phyloP scores from a whole-genome alignment of 2,329 filamentous ascomycete genomes.

The Tolypocladium tropicale region DNA sequence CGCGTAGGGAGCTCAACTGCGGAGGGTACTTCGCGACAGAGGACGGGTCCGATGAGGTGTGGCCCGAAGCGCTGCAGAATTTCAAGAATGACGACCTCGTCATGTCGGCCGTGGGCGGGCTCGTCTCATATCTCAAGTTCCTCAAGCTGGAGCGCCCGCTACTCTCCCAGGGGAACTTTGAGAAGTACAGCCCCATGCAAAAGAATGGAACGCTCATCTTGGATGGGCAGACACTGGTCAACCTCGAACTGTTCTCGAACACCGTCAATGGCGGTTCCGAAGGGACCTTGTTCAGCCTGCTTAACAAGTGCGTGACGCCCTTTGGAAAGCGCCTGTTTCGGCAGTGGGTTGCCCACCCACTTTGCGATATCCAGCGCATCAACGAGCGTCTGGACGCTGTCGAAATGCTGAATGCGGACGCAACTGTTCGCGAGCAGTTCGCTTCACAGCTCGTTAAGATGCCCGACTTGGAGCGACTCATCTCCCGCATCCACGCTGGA shows the following conservation, averaged over 20 bases:
- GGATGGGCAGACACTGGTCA: constrained; percentile 93
- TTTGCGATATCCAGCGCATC: constrained; percentile 78
- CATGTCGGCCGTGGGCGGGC: constrained; percentile 84
- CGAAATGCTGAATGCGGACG: constrained; percentile 80
- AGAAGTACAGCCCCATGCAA: constrained; percentile 82
- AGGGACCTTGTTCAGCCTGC: constrained; percentile 79
- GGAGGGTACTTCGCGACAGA: constrained; percentile 66
- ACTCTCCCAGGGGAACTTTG: constrained; percentile 83
- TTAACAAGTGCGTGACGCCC: constrained; percentile 91
- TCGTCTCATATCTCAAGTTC: constrained; percentile 76
- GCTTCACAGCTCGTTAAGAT: constrained; percentile 80
- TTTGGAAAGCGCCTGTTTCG: constrained; percentile 95
- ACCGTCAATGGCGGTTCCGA: constrained; percentile 76
- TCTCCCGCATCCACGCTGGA: constrained; percentile 88
- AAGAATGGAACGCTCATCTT: constrained; percentile 86
- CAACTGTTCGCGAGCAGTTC: constrained; percentile 73
- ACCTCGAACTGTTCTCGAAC: constrained; percentile 95
- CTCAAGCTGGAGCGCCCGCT: constrained; percentile 85
- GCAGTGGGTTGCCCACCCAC: constrained; percentile 93
- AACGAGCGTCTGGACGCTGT: constrained; percentile 92
- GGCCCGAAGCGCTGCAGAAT: constrained; percentile 67
- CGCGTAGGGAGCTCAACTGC: constrained; percentile 69
- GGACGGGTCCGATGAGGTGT: constrained; percentile 47
- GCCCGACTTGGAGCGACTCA: constrained; percentile 86
- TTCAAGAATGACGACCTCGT: constrained; percentile 67